A percentile compares a stretch with the other conserved stretches of the same genome.
phyloP scores from a whole-genome alignment of 495 filamentous ascomycete genomes.

The Hypoxylon cercidicola region DNA sequence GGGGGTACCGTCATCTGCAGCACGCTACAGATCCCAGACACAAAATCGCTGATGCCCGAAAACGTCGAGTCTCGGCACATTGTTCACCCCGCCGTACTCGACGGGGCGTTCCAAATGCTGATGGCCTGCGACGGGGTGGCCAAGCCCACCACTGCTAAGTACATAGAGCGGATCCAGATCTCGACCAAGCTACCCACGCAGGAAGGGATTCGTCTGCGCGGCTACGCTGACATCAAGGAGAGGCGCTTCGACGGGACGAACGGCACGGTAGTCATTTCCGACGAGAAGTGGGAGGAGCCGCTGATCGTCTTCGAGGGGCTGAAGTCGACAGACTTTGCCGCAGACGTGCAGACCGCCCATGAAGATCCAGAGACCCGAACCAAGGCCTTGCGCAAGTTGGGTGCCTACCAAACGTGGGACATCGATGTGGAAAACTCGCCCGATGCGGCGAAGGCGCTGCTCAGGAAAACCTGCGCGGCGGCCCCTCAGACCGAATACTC shows the following conservation, averaged over 20 bases:
- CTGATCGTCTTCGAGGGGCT: slow-evolving; percentile 43
- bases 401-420: slow-evolving; percentile 38
- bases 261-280: slow-evolving; percentile 40
- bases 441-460: slow-evolving; percentile 24
- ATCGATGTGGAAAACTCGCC: slow-evolving; percentile 42
- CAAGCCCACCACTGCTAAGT: slow-evolving; percentile 44
- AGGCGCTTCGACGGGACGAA: slow-evolving; percentile 39
- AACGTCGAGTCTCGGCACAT: slow-evolving; percentile 50
- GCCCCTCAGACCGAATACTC: slow-evolving; percentile 37
- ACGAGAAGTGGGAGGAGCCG: slow-evolving; percentile 42
- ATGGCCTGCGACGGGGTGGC: slow-evolving; percentile 41
- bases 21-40: slow-evolving; percentile 50
- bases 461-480: slow-evolving; percentile 25
- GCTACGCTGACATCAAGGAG: slow-evolving; percentile 43
- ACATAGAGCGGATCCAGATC: slow-evolving; percentile 43
- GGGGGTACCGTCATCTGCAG: slow-evolving; percentile 31
- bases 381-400: slow-evolving; percentile 36
- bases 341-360: slow-evolving; percentile 17
- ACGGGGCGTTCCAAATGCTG: slow-evolving; percentile 46
- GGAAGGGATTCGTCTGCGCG: slow-evolving; percentile 32
- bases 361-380: slow-evolving; percentile 31
- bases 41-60: slow-evolving; percentile 49
- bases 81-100: slow-evolving; percentile 56
- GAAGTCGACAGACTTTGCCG: slow-evolving; percentile 39
- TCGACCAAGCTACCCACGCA: slow-evolving; percentile 37